Percentiles rank a stretch among this genome's conserved stretches.
These are phyloP conservation scores for Coemansia sp. DNA, from an alignment of 192 early-diverging fungal species.

Conservation along the genomic window DNA sequence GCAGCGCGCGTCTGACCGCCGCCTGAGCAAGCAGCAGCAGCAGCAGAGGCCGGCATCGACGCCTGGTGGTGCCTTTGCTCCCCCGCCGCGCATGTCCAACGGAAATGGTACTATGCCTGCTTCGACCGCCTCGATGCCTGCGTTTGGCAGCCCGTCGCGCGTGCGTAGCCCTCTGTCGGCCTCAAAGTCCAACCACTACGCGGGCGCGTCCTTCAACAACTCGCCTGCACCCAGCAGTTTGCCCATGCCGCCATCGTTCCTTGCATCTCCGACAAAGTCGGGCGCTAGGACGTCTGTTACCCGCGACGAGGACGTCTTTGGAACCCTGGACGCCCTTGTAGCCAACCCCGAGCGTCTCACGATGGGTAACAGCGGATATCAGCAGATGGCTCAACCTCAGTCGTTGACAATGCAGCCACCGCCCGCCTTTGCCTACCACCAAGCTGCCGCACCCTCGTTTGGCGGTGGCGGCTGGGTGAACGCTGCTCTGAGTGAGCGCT, in stretches of 20 bases:
- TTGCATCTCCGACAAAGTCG: constrained; percentile 25
- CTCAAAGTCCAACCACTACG: constrained; percentile 39
- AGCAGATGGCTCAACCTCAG: constrained; percentile 7
- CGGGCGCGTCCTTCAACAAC: constrained; percentile 54
- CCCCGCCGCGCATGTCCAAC: constrained; percentile 8
- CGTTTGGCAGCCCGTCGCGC: background rate
- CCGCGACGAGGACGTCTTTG: constrained; percentile 49
- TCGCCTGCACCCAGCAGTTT: constrained; percentile 47
- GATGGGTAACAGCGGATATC: constrained; percentile 8
- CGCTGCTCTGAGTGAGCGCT: constrained; percentile 33
- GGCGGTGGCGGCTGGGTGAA: constrained; percentile 8
- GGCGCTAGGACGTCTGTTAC: background rate
- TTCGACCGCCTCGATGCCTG: background rate
- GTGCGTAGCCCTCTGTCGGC: constrained; percentile 24
- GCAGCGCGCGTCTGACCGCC: constrained; percentile 22
- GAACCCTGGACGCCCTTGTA: background rate
- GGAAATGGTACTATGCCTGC: background rate
- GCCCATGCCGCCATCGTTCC: constrained; percentile 45
- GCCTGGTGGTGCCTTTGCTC: constrained; percentile 1
- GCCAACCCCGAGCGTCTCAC: constrained; percentile 5
- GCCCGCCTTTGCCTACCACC: background rate
- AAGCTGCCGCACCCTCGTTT: constrained; percentile 6
- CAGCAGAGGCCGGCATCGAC: constrained; percentile 7
- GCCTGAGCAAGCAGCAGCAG: background rate
- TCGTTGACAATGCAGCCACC: background rate